Evolutionary conservation across 257 asterid species (phyloP).

Genomic region (Penstemon newberryi): DNA sequence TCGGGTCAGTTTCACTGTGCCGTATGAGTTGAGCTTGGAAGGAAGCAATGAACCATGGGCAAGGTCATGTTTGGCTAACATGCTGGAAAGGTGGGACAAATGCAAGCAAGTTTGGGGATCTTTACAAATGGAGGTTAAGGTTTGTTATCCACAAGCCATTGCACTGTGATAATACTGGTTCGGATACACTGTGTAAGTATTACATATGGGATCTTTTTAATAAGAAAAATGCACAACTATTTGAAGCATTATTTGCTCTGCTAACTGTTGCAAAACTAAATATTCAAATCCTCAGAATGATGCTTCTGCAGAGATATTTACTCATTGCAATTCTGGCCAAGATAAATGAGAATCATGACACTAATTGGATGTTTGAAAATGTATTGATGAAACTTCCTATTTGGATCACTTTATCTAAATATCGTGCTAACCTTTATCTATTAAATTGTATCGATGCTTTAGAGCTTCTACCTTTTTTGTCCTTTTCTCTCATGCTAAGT

Average conservation of each 20-base stretch:
- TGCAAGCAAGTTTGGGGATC: conserved; percentile 71
- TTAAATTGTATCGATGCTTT: neutral
- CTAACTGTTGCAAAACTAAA: neutral
- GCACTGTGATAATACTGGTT: conserved; percentile 42
- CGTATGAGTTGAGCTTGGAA: conserved; percentile 66
- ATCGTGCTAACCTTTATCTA: neutral
- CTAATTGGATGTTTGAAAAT: neutral
- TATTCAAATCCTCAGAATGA: neutral
- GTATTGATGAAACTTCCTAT: neutral
- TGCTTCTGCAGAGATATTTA: neutral
- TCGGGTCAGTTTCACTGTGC: conserved; percentile 66
- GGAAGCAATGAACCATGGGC: conserved; percentile 80
- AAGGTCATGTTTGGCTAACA: conserved; percentile 47
- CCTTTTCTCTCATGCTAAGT: too few relatives aligned
- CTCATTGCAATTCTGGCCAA: neutral
- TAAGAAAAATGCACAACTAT: neutral
- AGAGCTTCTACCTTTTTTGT: neutral
- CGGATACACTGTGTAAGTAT: neutral
- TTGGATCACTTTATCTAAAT: neutral
- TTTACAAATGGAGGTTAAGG: conserved; percentile 65
- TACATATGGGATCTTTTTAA: neutral
- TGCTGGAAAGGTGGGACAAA: conserved; percentile 43
- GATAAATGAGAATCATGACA: neutral
- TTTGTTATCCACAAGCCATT: conserved; percentile 72
- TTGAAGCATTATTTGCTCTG: neutral